Evolutionary conservation across 257 asterid genomes (phyloP), one percentile per base, ranked within the genome.

Genomic region (Penstemon davidsonii): DNA sequence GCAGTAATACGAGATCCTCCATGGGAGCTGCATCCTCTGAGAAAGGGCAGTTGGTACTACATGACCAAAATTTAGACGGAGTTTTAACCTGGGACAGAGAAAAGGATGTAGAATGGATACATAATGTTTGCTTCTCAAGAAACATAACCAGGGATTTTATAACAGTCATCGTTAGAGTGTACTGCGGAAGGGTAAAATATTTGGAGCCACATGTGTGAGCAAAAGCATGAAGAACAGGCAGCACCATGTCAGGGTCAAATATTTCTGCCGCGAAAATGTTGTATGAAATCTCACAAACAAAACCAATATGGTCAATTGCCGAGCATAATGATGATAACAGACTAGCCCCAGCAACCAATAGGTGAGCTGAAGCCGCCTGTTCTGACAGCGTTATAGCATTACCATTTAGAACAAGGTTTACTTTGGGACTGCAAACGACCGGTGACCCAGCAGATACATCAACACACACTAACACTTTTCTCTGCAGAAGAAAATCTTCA

Each of bases 261-360:
- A 67, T 79, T 76, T 59, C 82, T 73, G 63, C 70, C 64, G 79
- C 71, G 59, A 94, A 60, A 67, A 91, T 79, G 79, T 80, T 81
- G 85, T 79, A 82, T 37, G 99, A 91, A 46, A 80, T 78, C 84
- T 88, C 99, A 78, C 96, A 87, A 75, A 91, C 62, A 72, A 86
- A 84, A 72, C 91, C 92, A 74, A 88, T 67, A 51, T 83, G 84
- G 77, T 82, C 87, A 69, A 85, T 60, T n/a, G 91, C 88, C 4
- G 74, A 73, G 81, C 96, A 91, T 55, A 94, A 51, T 42, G 90
- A 85, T 50, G 96, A 96, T 58, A 94, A 78, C 36, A 94, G 60
- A 72, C 83, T 75, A 6, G 80, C 94, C 33, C 88, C 94, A 42
- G 84, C 90, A 59, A 85, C 73, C 78, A 86, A 76, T 66, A 79